Evolutionary conservation across 192 early-diverging fungal genomes (phyloP).

Genomic region (Chytriomyces confervae): DNA sequence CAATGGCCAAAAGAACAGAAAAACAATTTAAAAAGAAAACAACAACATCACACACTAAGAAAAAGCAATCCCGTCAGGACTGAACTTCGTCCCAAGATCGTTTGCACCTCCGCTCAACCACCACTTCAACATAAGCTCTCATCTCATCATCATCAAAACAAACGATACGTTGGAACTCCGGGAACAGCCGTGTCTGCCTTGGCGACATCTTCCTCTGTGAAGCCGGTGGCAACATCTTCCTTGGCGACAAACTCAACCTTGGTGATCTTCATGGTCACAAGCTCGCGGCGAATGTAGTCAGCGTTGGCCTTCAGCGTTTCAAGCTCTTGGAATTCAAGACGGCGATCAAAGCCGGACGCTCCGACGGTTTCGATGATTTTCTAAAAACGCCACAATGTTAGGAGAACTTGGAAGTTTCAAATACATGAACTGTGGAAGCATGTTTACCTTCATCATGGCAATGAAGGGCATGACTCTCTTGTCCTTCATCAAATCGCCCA

Average conservation of each 20-base stretch:
- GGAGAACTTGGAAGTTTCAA: background rate
- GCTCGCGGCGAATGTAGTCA: conserved; percentile 54
- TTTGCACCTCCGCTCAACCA: no score
- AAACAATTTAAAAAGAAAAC: no score
- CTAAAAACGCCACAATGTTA: conserved; percentile 13
- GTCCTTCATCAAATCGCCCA: conserved; percentile 87
- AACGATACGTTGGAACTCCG: conserved; percentile 52
- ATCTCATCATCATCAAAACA: conserved; percentile 6
- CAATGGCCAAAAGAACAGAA: no score
- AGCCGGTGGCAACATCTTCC: conserved; percentile 25
- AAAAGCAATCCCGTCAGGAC: no score
- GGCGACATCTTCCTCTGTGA: conserved; percentile 50
- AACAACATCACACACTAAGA: no score
- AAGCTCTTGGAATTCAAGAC: conserved; percentile 82
- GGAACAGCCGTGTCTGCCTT: conserved; percentile 54
- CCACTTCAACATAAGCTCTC: no score
- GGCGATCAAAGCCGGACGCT: conserved; percentile 75
- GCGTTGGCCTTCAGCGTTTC: conserved; percentile 65
- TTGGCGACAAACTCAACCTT: conserved; percentile 43
- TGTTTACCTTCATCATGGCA: conserved; percentile 74
- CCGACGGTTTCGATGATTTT: conserved; percentile 76
- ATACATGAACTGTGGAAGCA: background rate
- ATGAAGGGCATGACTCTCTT: conserved; percentile 98
- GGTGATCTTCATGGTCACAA: conserved; percentile 44
- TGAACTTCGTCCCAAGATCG: no score